phyloP scores from a whole-genome alignment of 2,329 filamentous ascomycete genomes.

The Claviceps pazoutovae region DNA sequence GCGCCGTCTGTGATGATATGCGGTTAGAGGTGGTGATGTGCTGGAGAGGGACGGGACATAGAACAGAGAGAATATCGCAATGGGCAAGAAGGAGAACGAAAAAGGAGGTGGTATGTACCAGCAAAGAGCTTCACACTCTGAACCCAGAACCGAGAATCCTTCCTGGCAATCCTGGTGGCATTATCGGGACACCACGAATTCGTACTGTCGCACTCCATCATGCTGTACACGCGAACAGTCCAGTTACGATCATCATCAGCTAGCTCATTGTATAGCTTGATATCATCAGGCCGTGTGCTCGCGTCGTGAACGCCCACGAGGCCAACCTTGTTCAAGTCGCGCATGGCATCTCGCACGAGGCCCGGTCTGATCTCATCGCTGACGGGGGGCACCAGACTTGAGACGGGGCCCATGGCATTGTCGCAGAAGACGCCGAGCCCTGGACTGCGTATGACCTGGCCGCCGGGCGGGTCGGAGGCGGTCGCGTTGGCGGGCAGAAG shows the following conservation, averaged over 20 bases:
- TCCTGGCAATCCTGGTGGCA: conserved; percentile 27
- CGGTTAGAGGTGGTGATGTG: background rate
- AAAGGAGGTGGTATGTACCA: conserved; percentile 26
- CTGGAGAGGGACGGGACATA: too few relatives aligned
- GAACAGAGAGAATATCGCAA: too few relatives aligned
- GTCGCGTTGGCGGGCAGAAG: conserved; percentile 40
- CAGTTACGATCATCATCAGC: conserved; percentile 32
- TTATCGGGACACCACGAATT: conserved; percentile 46
- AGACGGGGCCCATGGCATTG: conserved; percentile 54
- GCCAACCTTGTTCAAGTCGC: conserved; percentile 46
- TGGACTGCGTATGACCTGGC: conserved; percentile 46
- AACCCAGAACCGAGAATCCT: conserved; percentile 39
- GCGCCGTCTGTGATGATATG: conserved; percentile 43
- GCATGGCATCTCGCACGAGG: conserved; percentile 47
- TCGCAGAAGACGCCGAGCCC: conserved; percentile 59
- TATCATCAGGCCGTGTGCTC: conserved; percentile 40
- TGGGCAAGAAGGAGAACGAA: background rate
- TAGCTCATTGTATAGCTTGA: conserved; percentile 40
- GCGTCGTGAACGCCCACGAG: conserved; percentile 59
- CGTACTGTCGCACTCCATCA: conserved; percentile 50
- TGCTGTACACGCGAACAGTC: conserved; percentile 51
- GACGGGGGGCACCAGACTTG: conserved; percentile 42
- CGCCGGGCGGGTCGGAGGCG: conserved; percentile 39
- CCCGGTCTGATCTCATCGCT: conserved; percentile 34
- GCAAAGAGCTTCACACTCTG: conserved; percentile 57